Evolutionary conservation across 768 basidiomycete species (phyloP), one percentile per base, ranked within the genome.

Genomic region (Auricularia auricula-judae): DNA sequence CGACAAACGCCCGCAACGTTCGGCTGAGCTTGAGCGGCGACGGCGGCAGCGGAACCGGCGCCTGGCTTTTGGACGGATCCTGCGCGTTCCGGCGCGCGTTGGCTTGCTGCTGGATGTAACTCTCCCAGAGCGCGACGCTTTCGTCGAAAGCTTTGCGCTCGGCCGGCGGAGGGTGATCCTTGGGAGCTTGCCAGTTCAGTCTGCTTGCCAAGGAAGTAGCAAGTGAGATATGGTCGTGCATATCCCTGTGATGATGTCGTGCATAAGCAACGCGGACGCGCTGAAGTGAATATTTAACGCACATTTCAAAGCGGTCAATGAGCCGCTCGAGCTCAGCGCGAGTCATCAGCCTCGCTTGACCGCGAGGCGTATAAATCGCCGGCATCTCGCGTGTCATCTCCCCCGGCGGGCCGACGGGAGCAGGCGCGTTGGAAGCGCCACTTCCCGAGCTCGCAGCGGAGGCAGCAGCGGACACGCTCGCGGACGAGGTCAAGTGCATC

Each of bases 241-340:
- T 88, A 70, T 87, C 87, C 71, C 86, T 88, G 18, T 67, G 35
- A 63, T 35, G 42, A 12, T 44, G 10, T 34, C 34, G 1, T 23
- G 53, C 34, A 36, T 12, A 12, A 79, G 29, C 29, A 29, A 29
- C 29, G 29, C 29, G 29, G 29, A 29, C 29, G 29, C 29, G 2
- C 29, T 29, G 29, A 29, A 29, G 2, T 29, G 29, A 29, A 29
- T 29, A 29, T 29, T 29, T 29, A 29, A 29, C 87, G 73, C 70
- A 88, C 88, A 87, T 71, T 42, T 86, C 81, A 67, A 87, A 89
- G 65, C 80, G 77, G 44, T 71, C 73, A 66, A 88, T 70, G 35
- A 87, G 73, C 36, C 74, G 76, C 67, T 89, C 86, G 67, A 87
- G 88, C 56, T 87, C 85, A 51, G 81, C 77, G 65, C 87, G 74